Evolutionary conservation across 2,329 filamentous ascomycete genomes (phyloP), one percentile per base, ranked within the genome.

Genomic region (Fusarium sp.): DNA sequence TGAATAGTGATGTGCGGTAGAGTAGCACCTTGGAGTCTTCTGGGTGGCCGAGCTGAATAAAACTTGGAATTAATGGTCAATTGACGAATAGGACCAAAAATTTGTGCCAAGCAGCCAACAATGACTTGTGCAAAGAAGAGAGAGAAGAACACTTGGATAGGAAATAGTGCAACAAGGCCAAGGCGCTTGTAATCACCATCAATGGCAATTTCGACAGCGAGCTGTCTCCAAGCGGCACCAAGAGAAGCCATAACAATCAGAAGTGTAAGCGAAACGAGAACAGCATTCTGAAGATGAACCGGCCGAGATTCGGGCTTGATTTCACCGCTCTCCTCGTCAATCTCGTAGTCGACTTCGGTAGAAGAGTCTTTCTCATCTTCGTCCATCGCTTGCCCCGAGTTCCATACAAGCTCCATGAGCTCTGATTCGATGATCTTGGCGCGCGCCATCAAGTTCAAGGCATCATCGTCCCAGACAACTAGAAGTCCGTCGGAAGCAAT

Each of bases 391-490:
- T 84, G 83, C 2, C 85, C 85, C 5, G 85, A 86, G 77, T 89
- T 88, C 92, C 92, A 94, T 4, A 94, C 90, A 3, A 94, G 83
- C 73, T 92, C 88, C 89, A 94, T 93, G 45, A 95, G 83, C 77
- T 94, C 91, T 5, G 88, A 87, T 79, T 95, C 91, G 64, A 95
- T 94, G 34, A 86, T 85, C 76, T 90, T 89, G 46, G 91, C 92
- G 59, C 92, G 85, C 59, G 88, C 82, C 8, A 94, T 84, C 11
- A 95, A 82, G 75, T 93, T 89, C 59, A 91, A 83, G 1, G 92
- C 88, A 60, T 95, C 91, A 71, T 95, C 92, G 71, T 95, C 92
- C 93, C 93, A 96, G 2, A 95, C 92, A 3, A 95, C 83, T 2
- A 96, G 82, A 8, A 95, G 83, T 7, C 88, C 88, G 67, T 92